phyloP scores from a whole-genome alignment of 78 protist species.

The Tieghemostelium lacteum region DNA sequence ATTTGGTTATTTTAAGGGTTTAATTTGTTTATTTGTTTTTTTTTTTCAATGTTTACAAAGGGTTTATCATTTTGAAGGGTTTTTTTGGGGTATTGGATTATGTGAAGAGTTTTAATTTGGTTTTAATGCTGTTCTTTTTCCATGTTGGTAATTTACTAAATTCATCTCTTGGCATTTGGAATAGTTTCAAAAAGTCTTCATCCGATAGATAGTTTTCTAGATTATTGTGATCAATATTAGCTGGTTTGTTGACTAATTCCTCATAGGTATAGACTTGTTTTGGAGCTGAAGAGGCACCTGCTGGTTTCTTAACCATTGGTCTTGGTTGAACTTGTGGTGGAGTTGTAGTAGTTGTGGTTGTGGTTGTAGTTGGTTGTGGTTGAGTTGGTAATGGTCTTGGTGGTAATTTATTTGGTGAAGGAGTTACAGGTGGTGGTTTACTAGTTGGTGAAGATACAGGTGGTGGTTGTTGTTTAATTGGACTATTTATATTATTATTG shows the following conservation, averaged over 20 bases:
- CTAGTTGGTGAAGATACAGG: background rate
- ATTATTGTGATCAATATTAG: constrained; percentile 33
- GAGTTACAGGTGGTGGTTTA: background rate
- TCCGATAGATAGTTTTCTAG: constrained; percentile 66
- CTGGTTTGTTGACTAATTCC: constrained; percentile 68
- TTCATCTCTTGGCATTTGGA: constrained; percentile 53
- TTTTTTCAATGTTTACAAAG: no score
- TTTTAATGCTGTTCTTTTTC: constrained; percentile 49
- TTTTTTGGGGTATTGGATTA: no score
- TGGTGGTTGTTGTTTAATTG: constrained; percentile 10
- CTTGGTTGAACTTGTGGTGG: constrained; percentile 30
- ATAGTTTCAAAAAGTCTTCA: constrained; percentile 34
- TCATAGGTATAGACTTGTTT: constrained; percentile 8
- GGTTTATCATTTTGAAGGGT: no score
- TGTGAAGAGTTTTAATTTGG: constrained; percentile 20
- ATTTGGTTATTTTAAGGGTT: no score
- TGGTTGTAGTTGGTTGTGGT: background rate
- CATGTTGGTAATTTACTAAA: constrained; percentile 64
- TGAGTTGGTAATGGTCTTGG: background rate
- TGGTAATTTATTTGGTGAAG: background rate
- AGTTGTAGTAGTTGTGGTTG: constrained; percentile 4
- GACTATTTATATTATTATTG: background rate
- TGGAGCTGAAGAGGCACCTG: constrained; percentile 17
- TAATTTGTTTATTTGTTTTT: no score
- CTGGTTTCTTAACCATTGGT: constrained; percentile 21